A percentile compares a stretch with the other conserved stretches of the same genome.
Evolutionary conservation across 2,329 filamentous ascomycete genomes (phyloP).

Genomic region (Aspergillus fijiensis): DNA sequence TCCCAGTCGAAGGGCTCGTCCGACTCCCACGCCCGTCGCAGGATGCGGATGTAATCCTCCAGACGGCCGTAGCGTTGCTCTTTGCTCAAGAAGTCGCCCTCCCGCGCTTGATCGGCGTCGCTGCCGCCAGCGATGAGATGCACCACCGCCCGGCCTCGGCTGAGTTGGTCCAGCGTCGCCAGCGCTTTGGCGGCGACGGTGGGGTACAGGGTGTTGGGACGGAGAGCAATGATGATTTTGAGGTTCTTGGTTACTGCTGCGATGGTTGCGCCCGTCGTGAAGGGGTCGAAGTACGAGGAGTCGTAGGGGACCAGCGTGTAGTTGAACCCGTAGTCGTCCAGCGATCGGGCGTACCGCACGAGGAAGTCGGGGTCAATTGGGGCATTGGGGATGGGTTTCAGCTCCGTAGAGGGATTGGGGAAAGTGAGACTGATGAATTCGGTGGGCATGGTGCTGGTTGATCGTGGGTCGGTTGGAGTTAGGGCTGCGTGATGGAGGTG

Average conservation of each 20-base stretch:
- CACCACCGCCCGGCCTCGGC: constrained; percentile 58
- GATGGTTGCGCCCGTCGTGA: constrained; percentile 60
- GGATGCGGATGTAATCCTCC: constrained; percentile 63
- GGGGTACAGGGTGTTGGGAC: constrained; percentile 62
- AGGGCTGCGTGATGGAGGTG: no score
- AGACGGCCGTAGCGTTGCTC: constrained; percentile 58
- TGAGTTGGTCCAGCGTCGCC: constrained; percentile 61
- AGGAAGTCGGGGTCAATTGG: constrained; percentile 57
- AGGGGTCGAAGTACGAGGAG: constrained; percentile 57
- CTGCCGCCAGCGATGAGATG: constrained; percentile 64
- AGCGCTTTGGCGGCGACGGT: constrained; percentile 63
- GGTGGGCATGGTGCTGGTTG: constrained; percentile 27
- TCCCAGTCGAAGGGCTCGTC: constrained; percentile 62
- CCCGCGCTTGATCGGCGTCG: constrained; percentile 59
- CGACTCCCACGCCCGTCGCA: constrained; percentile 59
- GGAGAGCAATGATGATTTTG: constrained; percentile 61
- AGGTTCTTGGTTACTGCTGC: constrained; percentile 58
- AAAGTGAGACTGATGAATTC: constrained; percentile 63
- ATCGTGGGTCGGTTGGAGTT: neutral
- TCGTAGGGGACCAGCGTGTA: constrained; percentile 63
- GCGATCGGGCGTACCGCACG: constrained; percentile 55
- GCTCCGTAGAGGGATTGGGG: constrained; percentile 57
- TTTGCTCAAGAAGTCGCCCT: constrained; percentile 61
- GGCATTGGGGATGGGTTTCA: constrained; percentile 54
- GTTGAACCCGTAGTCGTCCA: constrained; percentile 62